phyloP scores from a whole-genome alignment of 495 filamentous ascomycete species.

The Ramalina intermedia region DNA sequence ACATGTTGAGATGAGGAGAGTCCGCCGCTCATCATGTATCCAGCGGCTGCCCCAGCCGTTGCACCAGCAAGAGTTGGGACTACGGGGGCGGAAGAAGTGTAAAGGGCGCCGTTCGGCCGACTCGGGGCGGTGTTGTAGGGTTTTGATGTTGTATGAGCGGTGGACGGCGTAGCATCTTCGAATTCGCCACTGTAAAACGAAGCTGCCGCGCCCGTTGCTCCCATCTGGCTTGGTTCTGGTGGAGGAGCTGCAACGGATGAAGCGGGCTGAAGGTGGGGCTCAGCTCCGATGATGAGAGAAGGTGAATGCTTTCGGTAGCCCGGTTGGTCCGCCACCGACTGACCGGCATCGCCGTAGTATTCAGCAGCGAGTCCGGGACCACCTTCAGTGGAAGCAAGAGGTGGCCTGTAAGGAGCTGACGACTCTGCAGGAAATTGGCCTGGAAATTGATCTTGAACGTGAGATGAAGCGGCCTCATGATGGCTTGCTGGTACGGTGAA shows the following conservation, averaged over 20 bases:
- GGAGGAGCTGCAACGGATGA: constrained; percentile 32
- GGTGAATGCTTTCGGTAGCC: constrained; percentile 41
- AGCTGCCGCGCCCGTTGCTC: constrained; percentile 36
- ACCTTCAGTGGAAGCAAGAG: constrained; percentile 26
- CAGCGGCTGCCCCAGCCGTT: constrained; percentile 33
- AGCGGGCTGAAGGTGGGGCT: constrained; percentile 36
- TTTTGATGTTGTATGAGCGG: constrained; percentile 1
- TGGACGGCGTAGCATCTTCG: constrained; percentile 1
- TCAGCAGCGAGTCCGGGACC: constrained; percentile 45
- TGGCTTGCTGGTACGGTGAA: constrained; percentile 13
- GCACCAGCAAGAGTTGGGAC: constrained; percentile 27
- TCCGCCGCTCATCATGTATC: constrained; percentile 33
- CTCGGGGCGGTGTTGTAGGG: not conserved
- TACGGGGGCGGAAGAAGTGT: constrained; percentile 16
- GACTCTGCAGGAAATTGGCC: constrained; percentile 36
- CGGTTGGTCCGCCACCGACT: constrained; percentile 47
- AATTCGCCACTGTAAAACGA: constrained; percentile 24
- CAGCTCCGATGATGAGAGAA: constrained; percentile 34
- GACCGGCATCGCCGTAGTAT: constrained; percentile 51
- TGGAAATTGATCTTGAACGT: constrained; percentile 44
- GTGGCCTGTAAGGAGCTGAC: constrained; percentile 36
- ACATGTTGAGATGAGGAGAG: constrained; percentile 22
- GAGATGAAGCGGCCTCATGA: constrained; percentile 27
- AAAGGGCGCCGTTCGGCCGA: constrained; percentile 6
- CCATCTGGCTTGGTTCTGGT: constrained; percentile 37